Conservation (phyloP, 352 stramenopile species). For the Pilasporangium apinafurcum region DNA sequence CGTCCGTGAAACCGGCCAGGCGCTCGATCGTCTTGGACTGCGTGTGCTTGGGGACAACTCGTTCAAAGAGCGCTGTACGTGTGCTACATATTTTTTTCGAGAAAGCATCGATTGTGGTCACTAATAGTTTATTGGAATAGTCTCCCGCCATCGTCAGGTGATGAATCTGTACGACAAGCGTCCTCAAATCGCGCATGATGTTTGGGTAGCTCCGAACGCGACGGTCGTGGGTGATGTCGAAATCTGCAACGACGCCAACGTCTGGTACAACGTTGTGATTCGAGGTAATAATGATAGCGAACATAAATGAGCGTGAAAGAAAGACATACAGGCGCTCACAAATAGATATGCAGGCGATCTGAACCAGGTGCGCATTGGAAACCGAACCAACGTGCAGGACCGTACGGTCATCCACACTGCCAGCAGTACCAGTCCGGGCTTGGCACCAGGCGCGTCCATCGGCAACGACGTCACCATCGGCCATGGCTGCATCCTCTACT, state of each 20-base stretch:
- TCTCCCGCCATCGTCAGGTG: conserved; percentile 90
- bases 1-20: conserved; percentile 95
- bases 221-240: conserved; percentile 95
- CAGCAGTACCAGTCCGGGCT: conserved; percentile 63
- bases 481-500: conserved; percentile 95
- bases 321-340: neutral
- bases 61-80: conserved; percentile 88
- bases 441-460: conserved; percentile 87
- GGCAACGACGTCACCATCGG: conserved; percentile 95
- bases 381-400: conserved; percentile 97
- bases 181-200: conserved; percentile 84
- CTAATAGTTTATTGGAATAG: conserved; percentile 41
- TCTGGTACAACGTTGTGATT: conserved; percentile 97
- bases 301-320: neutral
- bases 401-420: conserved; percentile 92
- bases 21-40: conserved; percentile 91
- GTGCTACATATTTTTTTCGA: too few species aligned
- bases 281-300: conserved; percentile 34
- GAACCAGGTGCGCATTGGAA: conserved; percentile 92
- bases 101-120: too few species aligned
- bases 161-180: conserved; percentile 93
- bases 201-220: conserved; percentile 95
- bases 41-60: conserved; percentile 82
- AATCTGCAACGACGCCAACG: conserved; percentile 90
- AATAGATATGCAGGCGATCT: conserved; percentile 57